Evolutionary conservation across 1,284 basidiomycete genomes (phyloP).

Genomic region (Vanrija sp.): DNA sequence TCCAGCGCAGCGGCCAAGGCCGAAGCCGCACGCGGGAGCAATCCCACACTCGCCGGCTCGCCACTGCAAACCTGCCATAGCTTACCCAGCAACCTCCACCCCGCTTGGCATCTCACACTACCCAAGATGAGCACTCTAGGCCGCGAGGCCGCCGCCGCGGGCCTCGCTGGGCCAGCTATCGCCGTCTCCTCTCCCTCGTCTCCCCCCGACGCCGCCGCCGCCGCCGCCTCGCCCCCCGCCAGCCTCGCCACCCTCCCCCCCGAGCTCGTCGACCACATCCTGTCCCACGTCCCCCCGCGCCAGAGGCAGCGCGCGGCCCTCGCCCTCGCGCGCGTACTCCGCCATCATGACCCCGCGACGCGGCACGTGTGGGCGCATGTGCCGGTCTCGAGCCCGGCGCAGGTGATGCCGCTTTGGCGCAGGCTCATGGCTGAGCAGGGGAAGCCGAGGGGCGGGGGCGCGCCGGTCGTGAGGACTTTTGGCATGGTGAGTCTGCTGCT

Average conservation of each 20-base stretch:
- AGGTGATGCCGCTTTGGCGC: conserved; percentile 37
- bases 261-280: conserved; percentile 43
- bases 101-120: background rate
- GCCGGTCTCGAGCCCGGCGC: conserved; percentile 27
- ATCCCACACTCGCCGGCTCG: too few species aligned
- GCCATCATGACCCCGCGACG: conserved; percentile 24
- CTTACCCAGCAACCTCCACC: background rate
- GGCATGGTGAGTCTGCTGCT: conserved; percentile 16
- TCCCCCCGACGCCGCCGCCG: background rate
- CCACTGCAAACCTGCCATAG: too few species aligned
- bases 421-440: conserved; percentile 22
- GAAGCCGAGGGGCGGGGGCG: conserved; percentile 12
- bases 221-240: background rate
- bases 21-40: too few species aligned
- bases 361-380: conserved; percentile 41
- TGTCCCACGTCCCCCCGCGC: conserved; percentile 36
- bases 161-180: background rate
- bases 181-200: too few species aligned
- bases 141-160: background rate
- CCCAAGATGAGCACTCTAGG: background rate
- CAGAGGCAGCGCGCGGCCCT: conserved; percentile 40
- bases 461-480: conserved; percentile 26
- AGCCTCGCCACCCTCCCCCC: conserved; percentile 35
- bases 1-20: too few species aligned
- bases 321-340: conserved; percentile 40